phyloP scores from a whole-genome alignment of 805 yeast genomes.

The Blastobotrys mokoenaii region DNA sequence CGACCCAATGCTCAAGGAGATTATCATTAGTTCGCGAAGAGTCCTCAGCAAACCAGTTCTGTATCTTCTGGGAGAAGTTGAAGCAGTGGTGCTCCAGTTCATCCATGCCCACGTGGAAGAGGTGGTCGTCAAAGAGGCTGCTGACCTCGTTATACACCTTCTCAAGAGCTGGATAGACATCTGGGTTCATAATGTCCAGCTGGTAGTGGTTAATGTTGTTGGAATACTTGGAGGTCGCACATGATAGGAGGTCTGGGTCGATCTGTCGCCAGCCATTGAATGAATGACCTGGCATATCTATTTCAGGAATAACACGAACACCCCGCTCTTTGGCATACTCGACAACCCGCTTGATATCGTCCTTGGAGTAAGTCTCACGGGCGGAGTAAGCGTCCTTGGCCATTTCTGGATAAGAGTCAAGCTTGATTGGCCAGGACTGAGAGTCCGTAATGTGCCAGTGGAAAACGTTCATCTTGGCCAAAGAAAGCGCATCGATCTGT shows the following conservation, averaged over 20 bases:
- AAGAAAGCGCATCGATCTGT: conserved; percentile 32
- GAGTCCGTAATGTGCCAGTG: conserved; percentile 35
- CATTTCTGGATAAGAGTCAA: conserved; percentile 30
- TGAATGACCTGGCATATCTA: conserved; percentile 35
- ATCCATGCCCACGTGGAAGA: conserved; percentile 34
- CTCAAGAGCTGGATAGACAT: conserved; percentile 27
- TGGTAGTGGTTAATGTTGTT: conserved; percentile 27
- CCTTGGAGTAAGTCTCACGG: conserved; percentile 23
- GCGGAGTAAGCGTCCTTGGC: conserved; percentile 27
- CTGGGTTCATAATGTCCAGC: conserved; percentile 26
- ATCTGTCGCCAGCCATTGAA: conserved; percentile 30
- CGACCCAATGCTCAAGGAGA: conserved; percentile 29
- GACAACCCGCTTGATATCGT: conserved; percentile 25
- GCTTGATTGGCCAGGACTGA: conserved; percentile 32
- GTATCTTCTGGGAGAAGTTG: conserved; percentile 21
- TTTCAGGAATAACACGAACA: conserved; percentile 32
- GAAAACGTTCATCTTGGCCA: conserved; percentile 30
- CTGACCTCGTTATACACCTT: conserved; percentile 29
- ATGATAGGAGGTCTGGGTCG: conserved; percentile 25
- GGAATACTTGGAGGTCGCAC: conserved; percentile 13
- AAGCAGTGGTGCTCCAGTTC: conserved; percentile 29
- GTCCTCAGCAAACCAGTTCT: conserved; percentile 26
- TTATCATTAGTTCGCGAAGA: conserved; percentile 22
- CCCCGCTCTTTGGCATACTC: conserved; percentile 28
- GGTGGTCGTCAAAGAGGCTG: conserved; percentile 25